phyloP scores from a whole-genome alignment of 768 basidiomycete genomes.

The Pholiota microspora region DNA sequence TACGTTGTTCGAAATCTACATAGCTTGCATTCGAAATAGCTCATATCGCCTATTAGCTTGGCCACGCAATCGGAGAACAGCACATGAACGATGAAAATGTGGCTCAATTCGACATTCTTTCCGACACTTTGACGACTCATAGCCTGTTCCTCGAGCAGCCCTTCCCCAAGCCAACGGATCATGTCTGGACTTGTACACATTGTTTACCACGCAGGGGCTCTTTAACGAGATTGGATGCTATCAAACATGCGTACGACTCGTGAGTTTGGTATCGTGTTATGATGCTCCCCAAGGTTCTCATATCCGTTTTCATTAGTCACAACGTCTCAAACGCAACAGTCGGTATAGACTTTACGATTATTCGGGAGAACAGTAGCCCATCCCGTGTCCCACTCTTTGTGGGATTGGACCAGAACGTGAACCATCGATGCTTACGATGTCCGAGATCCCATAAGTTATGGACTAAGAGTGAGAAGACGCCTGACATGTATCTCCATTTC shows the following conservation, averaged over 20 bases:
- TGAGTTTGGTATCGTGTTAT: background rate
- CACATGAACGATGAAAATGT: too few species aligned
- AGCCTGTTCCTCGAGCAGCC: background rate
- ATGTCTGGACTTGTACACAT: background rate
- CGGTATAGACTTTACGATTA: background rate
- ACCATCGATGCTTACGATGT: conserved; percentile 2
- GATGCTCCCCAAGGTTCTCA: too few species aligned
- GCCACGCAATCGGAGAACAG: too few species aligned
- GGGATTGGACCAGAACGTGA: background rate
- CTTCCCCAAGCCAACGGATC: background rate
- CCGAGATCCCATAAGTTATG: background rate
- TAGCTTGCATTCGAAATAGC: background rate
- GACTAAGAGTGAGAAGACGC: background rate
- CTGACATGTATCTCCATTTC: background rate
- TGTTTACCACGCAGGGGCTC: too few species aligned
- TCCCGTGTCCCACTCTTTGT: background rate
- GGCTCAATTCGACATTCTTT: background rate
- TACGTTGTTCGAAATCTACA: background rate
- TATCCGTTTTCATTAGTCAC: background rate
- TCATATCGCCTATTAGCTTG: too few species aligned
- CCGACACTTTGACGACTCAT: background rate
- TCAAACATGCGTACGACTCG: too few species aligned
- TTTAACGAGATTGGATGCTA: too few species aligned
- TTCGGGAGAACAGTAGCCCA: background rate
- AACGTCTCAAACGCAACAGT: background rate